These are phyloP conservation scores for Zymoseptoria tritici DNA, from an alignment of 2,329 filamentous ascomycete genomes.

Conservation along the genomic window DNA sequence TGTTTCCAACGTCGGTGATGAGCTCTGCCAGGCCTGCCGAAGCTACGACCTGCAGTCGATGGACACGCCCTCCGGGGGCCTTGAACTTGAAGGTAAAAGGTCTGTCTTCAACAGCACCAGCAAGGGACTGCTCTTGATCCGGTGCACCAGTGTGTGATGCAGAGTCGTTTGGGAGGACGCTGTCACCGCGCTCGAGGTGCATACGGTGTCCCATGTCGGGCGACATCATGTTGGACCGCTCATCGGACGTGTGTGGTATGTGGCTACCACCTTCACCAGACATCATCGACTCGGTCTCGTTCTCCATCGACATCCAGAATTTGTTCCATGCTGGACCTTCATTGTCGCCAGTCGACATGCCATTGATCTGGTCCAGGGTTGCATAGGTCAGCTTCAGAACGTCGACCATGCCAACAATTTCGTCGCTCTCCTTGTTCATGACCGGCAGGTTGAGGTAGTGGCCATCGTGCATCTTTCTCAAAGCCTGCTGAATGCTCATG, in stretches of 20 bases:
- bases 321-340: conserved; percentile 99
- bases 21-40: conserved; percentile 74
- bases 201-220: conserved; percentile 59
- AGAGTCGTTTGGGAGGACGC: conserved; percentile 85
- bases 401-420: conserved; percentile 99
- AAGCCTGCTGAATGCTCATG: conserved; percentile 96
- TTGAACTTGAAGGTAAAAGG: conserved; percentile 99
- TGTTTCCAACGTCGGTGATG: conserved; percentile 67
- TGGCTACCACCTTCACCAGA: conserved; percentile 74
- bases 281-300: conserved; percentile 92
- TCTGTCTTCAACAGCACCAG: conserved; percentile 56
- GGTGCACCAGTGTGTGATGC: conserved; percentile 77
- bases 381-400: conserved; percentile 97
- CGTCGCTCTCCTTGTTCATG: conserved; percentile 84
- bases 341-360: conserved; percentile 78
- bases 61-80: conserved; percentile 87
- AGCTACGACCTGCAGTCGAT: conserved; percentile 78
- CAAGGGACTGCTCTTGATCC: conserved; percentile 61
- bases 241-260: conserved; percentile 55
- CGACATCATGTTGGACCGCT: conserved; percentile 67
- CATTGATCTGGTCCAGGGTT: conserved; percentile 89
- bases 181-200: conserved; percentile 63
- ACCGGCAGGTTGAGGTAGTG: conserved; percentile 97
- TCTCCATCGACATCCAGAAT: conserved; percentile 94
- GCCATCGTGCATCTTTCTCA: conserved; percentile 99